Conservation (phyloP, 139 green algal genomes). For the Microglena sp. region DNA sequence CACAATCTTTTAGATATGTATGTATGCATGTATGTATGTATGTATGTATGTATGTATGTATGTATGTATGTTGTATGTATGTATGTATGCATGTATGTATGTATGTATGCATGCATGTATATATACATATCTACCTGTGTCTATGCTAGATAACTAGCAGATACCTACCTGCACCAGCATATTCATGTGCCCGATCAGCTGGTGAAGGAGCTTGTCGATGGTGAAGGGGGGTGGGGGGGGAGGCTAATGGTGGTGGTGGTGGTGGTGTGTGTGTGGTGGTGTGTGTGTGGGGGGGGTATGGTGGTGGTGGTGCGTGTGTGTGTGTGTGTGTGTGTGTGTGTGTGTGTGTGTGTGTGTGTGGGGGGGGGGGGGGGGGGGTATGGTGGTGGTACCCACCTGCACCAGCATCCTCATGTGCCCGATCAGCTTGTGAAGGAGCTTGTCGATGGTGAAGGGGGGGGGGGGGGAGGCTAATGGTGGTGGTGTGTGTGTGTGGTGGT, state of each 20-base stretch:
- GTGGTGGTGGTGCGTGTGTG: too few relatives aligned
- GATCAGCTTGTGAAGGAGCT: conserved; percentile 84
- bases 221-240: neutral
- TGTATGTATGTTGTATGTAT: neutral
- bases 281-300: neutral
- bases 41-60: neutral
- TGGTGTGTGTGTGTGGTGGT: too few relatives aligned
- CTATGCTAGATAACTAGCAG: too few relatives aligned
- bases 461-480: too few relatives aligned
- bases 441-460: conserved; percentile 84
- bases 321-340: too few relatives aligned
- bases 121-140: neutral
- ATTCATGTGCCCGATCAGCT: too few relatives aligned
- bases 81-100: conserved; percentile 1
- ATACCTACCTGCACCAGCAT: too few relatives aligned
- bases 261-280: neutral
- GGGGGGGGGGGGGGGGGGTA: too few relatives aligned
- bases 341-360: too few relatives aligned
- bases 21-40: neutral
- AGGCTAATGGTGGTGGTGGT: neutral
- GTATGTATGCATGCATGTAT: neutral
- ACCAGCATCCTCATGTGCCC: conserved; percentile 70
- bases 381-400: too few relatives aligned
- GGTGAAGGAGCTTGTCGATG: neutral
- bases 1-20: too few relatives aligned